Evolutionary conservation across 257 asterid species (phyloP).

Genomic region (Gentiana dahurica): DNA sequence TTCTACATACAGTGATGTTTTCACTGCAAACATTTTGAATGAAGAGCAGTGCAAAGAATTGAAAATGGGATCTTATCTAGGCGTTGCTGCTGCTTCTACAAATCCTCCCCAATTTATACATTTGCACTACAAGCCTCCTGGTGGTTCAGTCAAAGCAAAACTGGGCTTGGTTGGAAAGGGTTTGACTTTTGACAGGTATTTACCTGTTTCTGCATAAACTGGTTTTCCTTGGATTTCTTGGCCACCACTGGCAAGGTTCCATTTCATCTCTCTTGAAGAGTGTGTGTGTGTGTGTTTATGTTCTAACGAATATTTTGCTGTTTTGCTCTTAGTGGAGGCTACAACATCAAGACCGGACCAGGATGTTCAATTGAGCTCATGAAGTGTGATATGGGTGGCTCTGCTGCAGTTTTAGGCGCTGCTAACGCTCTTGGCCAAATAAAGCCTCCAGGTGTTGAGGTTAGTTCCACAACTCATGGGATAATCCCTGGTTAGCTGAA

Average conservation of each 20-base stretch:
- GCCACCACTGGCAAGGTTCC: too few relatives aligned
- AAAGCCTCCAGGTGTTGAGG: conserved; percentile 98
- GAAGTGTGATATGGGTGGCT: conserved; percentile 99
- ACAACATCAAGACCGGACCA: conserved; percentile 95
- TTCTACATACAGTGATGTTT: conserved; percentile 64
- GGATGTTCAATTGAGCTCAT: conserved; percentile 83
- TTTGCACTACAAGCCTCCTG: conserved; percentile 73
- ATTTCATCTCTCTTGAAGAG: too few relatives aligned
- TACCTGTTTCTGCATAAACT: neutral
- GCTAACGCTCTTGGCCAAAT: conserved; percentile 95
- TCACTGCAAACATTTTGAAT: conserved; percentile 76
- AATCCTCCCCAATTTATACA: conserved; percentile 95
- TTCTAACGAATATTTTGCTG: neutral
- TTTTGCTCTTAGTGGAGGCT: conserved; percentile 70
- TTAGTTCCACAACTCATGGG: conserved; percentile 7
- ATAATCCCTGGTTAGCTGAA: too few relatives aligned
- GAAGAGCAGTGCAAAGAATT: conserved; percentile 90
- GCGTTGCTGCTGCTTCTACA: conserved; percentile 89
- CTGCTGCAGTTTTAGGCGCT: conserved; percentile 96
- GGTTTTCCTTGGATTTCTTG: too few relatives aligned
- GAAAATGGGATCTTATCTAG: conserved; percentile 98
- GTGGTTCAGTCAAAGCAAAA: conserved; percentile 71
- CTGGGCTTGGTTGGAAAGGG: conserved; percentile 96
- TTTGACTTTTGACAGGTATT: conserved; percentile 94
- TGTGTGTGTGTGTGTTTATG: neutral